Evolutionary conservation across 108 stramenopile species (phyloP), one percentile per base, ranked within the genome.

Genomic region (Parietichytrium sp.): DNA sequence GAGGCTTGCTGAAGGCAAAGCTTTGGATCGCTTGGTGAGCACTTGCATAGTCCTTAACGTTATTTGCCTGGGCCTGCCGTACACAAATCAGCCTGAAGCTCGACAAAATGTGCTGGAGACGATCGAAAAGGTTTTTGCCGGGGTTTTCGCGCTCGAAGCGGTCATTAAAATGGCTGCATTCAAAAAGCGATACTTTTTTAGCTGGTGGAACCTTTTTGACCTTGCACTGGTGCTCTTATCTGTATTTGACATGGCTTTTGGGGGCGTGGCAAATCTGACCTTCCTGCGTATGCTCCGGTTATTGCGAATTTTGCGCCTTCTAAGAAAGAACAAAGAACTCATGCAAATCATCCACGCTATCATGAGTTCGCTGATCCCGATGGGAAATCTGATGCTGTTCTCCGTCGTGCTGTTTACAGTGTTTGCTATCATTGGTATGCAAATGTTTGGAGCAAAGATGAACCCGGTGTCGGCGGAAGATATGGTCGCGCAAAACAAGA

Each of bases 321-420:
- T 92, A 3, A 83, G 86, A 38, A 47, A 81, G 33, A 85, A 84
- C 38, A 85, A 89, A 61, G 72, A 80, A 29, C 80, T 92, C 38
- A 52, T 88, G 27, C 80, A 80, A 52, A 85, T 90, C 29, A 85
- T 93, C 83, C 85, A 84, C 78, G 90, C 92, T 12, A 86, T 93
- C 23, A n/a, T 92, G 36, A 48, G 53, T 8, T 80, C 86, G 4
- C 49, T 93, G 10, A 91, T 91, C 26, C 53, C 81, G n/a, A 85
- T 92, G 33, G 78, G 52, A 16, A 93, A 93, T 85, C 90, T 93
- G 23, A 89, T 87, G 1, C 80, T 79, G 16, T 81, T 93, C 13
- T 55, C 92, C 4, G 38, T 89, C 13, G 80, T 93, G n/a, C 50
- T 92, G 15, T 89, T 91, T 80, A 91, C 88, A 82, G 90, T 93